A percentile compares a stretch with the other conserved stretches of the same genome.
phyloP scores from a whole-genome alignment of 192 early-diverging fungal species.

The Neocallimastix lanati region DNA sequence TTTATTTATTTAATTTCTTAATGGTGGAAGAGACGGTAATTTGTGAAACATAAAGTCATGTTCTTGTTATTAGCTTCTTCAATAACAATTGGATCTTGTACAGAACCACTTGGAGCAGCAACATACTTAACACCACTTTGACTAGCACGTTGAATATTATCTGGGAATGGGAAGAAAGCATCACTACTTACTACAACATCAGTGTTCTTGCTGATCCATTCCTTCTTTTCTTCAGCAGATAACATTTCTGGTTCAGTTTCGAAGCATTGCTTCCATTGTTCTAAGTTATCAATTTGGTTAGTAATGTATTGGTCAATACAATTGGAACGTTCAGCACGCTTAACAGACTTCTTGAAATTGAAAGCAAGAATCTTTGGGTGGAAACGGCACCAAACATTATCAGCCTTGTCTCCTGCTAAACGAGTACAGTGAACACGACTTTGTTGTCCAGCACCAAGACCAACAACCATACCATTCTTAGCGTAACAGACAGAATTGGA shows the following conservation, averaged over 20 bases:
- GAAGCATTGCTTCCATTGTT: conserved; percentile 65
- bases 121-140: conserved; percentile 71
- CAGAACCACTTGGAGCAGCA: conserved; percentile 79
- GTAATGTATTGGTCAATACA: conserved; percentile 92
- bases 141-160: conserved; percentile 75
- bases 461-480: conserved; percentile 90
- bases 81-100: conserved; percentile 74
- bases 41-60: conserved; percentile 75
- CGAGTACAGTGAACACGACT: conserved; percentile 96
- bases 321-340: conserved; percentile 91
- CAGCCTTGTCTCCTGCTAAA: conserved; percentile 94
- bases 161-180: conserved; percentile 98
- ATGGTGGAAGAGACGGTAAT: conserved; percentile 89
- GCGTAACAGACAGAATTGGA: conserved; percentile 98
- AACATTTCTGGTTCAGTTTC: conserved; percentile 57
- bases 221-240: conserved; percentile 58
- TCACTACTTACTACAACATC: conserved; percentile 82
- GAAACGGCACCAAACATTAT: conserved; percentile 96
- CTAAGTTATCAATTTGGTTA: conserved; percentile 60
- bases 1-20: conserved; percentile 23
- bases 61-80: conserved; percentile 57
- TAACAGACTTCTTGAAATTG: conserved; percentile 66
- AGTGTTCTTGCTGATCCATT: conserved; percentile 45
- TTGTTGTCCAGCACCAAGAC: conserved; percentile 95
- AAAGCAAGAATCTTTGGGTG: conserved; percentile 84